Conservation (phyloP, 2,329 filamentous ascomycete species). For the Trichoderma guizhouense region DNA sequence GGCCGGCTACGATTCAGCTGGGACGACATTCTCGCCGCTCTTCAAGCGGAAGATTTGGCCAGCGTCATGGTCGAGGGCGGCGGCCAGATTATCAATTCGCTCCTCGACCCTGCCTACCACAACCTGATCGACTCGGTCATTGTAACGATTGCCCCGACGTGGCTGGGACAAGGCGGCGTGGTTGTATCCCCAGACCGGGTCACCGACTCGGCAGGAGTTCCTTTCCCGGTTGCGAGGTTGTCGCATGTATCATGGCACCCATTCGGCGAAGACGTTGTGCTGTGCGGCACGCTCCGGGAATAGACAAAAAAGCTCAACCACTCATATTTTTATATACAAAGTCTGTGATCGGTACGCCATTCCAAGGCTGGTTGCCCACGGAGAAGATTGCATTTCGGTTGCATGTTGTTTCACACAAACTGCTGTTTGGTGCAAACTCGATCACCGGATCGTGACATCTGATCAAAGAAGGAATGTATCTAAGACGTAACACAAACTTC, state of each 20-base stretch:
- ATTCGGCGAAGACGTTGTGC: constrained; percentile 77
- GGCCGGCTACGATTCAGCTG: constrained; percentile 55
- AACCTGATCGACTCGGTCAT: constrained; percentile 73
- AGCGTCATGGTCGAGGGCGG: constrained; percentile 95
- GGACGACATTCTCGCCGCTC: constrained; percentile 57
- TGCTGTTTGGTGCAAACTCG: neutral
- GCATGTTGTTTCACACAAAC: neutral
- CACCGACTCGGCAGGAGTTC: constrained; percentile 46
- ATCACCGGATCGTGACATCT: neutral
- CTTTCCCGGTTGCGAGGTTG: constrained; percentile 62
- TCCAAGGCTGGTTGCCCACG: neutral
- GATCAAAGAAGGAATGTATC: neutral
- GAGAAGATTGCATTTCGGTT: neutral
- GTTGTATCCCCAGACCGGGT: constrained; percentile 67
- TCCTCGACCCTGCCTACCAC: constrained; percentile 62
- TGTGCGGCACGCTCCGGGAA: constrained; percentile 62
- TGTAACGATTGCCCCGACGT: constrained; percentile 84
- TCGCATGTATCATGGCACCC: constrained; percentile 69
- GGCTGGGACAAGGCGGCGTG: constrained; percentile 81
- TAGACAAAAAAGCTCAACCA: constrained; percentile 12
- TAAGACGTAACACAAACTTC: neutral
- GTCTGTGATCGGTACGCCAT: neutral
- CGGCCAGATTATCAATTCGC: constrained; percentile 73
- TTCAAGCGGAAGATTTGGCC: constrained; percentile 58
- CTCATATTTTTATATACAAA: neutral